Conservation (phyloP, 1,139 yeast genomes). For the Insectozyma bohioensis region DNA sequence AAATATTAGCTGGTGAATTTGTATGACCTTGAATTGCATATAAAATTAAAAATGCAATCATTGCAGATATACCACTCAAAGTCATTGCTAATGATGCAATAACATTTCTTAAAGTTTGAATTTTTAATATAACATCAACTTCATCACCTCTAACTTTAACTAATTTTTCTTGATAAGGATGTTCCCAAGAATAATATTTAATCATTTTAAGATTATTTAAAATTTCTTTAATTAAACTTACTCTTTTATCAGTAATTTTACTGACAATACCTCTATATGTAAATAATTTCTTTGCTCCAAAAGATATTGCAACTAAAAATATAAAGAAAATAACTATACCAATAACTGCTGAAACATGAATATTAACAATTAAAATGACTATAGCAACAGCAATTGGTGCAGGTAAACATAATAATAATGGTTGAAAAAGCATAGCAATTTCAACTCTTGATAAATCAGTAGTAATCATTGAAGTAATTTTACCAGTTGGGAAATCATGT, state of each 20-base stretch:
- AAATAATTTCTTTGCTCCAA: slow-evolving; percentile 38
- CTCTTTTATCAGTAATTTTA: slow-evolving; percentile 57
- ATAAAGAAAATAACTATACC: slow-evolving; percentile 48
- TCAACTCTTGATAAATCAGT: slow-evolving; percentile 82
- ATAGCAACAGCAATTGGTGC: slow-evolving; percentile 59
- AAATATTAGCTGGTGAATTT: slow-evolving; percentile 65
- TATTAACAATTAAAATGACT: slow-evolving; percentile 62
- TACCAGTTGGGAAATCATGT: slow-evolving; percentile 30
- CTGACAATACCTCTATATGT: slow-evolving; percentile 43
- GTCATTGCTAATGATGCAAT: slow-evolving; percentile 54
- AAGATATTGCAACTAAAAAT: slow-evolving; percentile 40
- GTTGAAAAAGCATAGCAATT: slow-evolving; percentile 70
- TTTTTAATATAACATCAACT: slow-evolving; percentile 43
- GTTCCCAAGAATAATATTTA: slow-evolving; percentile 70
- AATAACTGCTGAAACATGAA: slow-evolving; percentile 73
- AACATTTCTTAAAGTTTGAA: slow-evolving; percentile 56
- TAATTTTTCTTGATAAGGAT: slow-evolving; percentile 46
- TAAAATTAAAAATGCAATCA: slow-evolving; percentile 67
- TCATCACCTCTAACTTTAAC: slow-evolving; percentile 46
- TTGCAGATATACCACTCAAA: slow-evolving; percentile 63
- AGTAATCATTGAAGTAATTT: slow-evolving; percentile 56
- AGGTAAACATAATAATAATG: slow-evolving; percentile 62
- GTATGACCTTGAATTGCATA: slow-evolving; percentile 46
- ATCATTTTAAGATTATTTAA: slow-evolving; percentile 65
- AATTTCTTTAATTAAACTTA: slow-evolving; percentile 61